Conservation (phyloP, 2,329 filamentous ascomycete genomes). For the Podosphaera xanthii region DNA sequence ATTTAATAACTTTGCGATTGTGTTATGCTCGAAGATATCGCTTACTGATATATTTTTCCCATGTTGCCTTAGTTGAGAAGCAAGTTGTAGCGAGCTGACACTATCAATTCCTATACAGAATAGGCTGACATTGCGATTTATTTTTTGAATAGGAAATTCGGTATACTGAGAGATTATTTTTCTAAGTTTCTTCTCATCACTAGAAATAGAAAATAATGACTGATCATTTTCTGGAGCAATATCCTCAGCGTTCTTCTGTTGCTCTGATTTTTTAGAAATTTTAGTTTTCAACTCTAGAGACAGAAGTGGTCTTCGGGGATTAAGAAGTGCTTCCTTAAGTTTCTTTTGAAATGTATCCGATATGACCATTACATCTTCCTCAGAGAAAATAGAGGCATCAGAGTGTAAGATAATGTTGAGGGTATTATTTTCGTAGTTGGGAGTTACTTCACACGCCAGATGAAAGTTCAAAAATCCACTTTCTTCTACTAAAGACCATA, state of each 20-base stretch:
- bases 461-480: conserved; percentile 50
- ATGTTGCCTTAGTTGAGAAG: conserved; percentile 36
- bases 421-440: conserved; percentile 26
- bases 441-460: conserved; percentile 52
- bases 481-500: conserved; percentile 36
- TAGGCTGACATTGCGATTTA: conserved; percentile 44
- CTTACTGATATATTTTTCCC: conserved; percentile 38
- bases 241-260: neutral
- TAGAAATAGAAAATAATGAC: conserved; percentile 5
- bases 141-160: conserved; percentile 22
- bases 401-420: conserved; percentile 41
- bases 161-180: conserved; percentile 29
- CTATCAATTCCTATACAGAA: conserved; percentile 82
- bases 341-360: conserved; percentile 10
- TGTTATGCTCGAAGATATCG: conserved; percentile 48
- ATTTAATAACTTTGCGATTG: conserved; percentile 16
- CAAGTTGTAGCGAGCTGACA: conserved; percentile 65
- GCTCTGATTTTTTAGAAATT: conserved; percentile 6
- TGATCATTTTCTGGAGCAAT: neutral
- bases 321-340: conserved; percentile 8
- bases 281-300: conserved; percentile 6
- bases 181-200: conserved; percentile 21
- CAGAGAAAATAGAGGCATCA: conserved; percentile 21
- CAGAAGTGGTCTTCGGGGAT: conserved; percentile 13
- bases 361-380: conserved; percentile 6